phyloP scores from a whole-genome alignment of 2,329 filamentous ascomycete species.

The Shiraia bambusicola region DNA sequence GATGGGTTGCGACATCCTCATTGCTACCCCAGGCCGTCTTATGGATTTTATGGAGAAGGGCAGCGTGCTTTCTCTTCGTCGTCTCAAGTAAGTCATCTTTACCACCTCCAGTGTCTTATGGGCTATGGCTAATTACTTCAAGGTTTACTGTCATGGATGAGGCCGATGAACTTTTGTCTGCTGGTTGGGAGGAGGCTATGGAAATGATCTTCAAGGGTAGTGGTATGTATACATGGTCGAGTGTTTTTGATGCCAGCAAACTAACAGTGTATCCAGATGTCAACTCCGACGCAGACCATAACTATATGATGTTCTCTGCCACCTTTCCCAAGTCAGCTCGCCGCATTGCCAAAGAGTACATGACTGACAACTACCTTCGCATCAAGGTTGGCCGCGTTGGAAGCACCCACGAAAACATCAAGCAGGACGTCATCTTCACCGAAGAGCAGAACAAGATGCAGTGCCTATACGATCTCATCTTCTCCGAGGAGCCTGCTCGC shows the following conservation, averaged over 20 bases:
- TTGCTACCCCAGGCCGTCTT: conserved; percentile 85
- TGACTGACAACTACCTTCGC: conserved; percentile 72
- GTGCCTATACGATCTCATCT: conserved; percentile 70
- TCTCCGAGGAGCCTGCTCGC: conserved; percentile 68
- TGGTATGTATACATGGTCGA: conserved; percentile 57
- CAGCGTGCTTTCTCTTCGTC: conserved; percentile 67
- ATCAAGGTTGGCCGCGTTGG: conserved; percentile 87
- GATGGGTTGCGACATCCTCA: conserved; percentile 85
- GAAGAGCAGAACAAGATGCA: conserved; percentile 68
- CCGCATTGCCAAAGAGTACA: conserved; percentile 72
- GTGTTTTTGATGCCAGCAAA: conserved; percentile 1
- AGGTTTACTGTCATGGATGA: conserved; percentile 66
- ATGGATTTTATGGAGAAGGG: conserved; percentile 78
- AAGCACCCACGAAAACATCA: conserved; percentile 78
- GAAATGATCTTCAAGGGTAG: conserved; percentile 75
- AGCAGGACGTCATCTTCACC: conserved; percentile 70
- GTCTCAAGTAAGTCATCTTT: conserved; percentile 65
- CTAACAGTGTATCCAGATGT: conserved; percentile 52
- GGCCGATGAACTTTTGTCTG: conserved; percentile 85
- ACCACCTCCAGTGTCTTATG: conserved; percentile 25
- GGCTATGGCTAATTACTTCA: not conserved
- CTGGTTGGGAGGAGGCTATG: conserved; percentile 77
- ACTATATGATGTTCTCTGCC: conserved; percentile 85
- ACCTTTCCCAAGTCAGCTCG: conserved; percentile 85
- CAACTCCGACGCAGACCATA: conserved; percentile 72